phyloP scores from a whole-genome alignment of 192 early-diverging fungal genomes.

The Coemansia sp. region DNA sequence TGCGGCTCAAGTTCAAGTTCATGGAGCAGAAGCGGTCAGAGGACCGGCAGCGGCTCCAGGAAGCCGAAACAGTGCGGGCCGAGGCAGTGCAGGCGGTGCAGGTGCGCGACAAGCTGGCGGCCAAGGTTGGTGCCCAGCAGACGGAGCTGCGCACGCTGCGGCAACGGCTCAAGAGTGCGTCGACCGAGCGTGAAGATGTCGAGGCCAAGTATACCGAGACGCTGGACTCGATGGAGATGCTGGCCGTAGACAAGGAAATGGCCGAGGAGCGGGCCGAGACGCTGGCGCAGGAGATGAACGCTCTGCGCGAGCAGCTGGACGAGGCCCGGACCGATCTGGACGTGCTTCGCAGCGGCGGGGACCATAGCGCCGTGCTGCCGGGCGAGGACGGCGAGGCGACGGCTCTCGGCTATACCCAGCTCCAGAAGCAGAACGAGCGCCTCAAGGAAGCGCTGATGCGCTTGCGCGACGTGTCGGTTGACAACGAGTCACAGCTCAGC shows the following conservation, averaged over 20 bases:
- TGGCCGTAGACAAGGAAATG: conserved; percentile 85
- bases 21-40: conserved; percentile 77
- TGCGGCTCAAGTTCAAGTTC: conserved; percentile 67
- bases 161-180: conserved; percentile 52
- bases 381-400: conserved; percentile 4
- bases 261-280: conserved; percentile 81
- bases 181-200: conserved; percentile 56
- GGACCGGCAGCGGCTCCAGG: conserved; percentile 66
- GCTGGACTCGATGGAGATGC: conserved; percentile 75
- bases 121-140: conserved; percentile 66
- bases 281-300: conserved; percentile 62
- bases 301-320: conserved; percentile 73
- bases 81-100: conserved; percentile 68
- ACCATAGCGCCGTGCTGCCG: neutral
- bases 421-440: conserved; percentile 80
- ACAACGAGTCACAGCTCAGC: conserved; percentile 62
- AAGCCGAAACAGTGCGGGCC: conserved; percentile 63
- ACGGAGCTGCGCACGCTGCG: conserved; percentile 63
- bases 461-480: conserved; percentile 73
- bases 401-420: no score
- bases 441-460: conserved; percentile 80
- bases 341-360: conserved; percentile 18
- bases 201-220: conserved; percentile 69
- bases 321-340: conserved; percentile 69
- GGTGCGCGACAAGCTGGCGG: conserved; percentile 59